Base-by-base conservation (phyloP, 345 rosid genomes). In the Raphanus raphanistrum region DNA sequence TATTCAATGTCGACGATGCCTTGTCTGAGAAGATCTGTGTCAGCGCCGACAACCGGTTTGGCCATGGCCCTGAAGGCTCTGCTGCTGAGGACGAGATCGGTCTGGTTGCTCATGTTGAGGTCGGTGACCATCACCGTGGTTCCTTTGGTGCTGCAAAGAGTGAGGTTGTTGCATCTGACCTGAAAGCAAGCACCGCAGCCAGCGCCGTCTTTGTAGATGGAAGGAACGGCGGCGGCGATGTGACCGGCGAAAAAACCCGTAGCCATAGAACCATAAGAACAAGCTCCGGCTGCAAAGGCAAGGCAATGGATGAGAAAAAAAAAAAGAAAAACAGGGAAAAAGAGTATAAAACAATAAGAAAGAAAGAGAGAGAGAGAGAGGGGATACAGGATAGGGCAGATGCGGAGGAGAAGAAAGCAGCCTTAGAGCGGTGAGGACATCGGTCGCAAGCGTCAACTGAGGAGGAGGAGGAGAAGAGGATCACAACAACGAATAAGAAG, bases 171-270 rank as follows among this genome's bases (percentile, higher is more conserved):
- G 89, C 99, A 95, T 84, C 98, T 83, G 74, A 95, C 84, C 90
- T 92, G 92, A 76, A 91, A 90, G 81, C 99, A 92, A 48, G 97
- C 92, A 43, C 97, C 98, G 16, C 97, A 95, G 11, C 94, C 94
- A 70, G 88, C 94, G 1, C 99, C 99, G 35, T 88, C 83, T 83
- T 95, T 92, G 86, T 81, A 92, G 75, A 90, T 81, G 4, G 98
- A 84, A 81, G 96, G 84, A 54, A 80, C 78, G 63, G 81, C 94
- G 38, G 89, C 96, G 0, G 99, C 98, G 12, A 92, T 81, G 77
- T 88, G 81, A 41, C 99, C 98, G 35, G 81, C 79, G 74, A 80
- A 87, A 84, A 91, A 88, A 9, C 75, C 83, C 2, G 87, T 66
- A 21, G 98, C 98, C 72, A 86, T 54, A 16, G 96, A 87, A 15